Base-by-base conservation (phyloP, 2,329 filamentous ascomycete species). In the Beauveria brongniartii region DNA sequence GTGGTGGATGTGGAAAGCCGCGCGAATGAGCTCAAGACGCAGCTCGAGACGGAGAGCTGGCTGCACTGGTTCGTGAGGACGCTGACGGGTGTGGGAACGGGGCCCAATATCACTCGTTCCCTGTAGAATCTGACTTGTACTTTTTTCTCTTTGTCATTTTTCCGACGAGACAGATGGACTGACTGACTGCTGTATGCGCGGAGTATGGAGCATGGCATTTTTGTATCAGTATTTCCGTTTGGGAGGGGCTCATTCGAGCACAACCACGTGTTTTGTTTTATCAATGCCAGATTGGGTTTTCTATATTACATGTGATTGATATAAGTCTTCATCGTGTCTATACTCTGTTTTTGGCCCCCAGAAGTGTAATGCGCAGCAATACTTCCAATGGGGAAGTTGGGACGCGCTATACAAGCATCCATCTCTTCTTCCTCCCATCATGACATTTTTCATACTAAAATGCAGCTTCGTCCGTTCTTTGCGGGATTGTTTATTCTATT, bases 1-100 rank as follows among this genome's bases (percentile, higher is more conserved):
- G 89, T 94, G 1, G 77, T 82, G 51, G 87, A 90, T 59, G 81
- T 91, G 54, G 90, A 89, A 77, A 79, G 73, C 46, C 77, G 85
- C 44, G 83, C 88, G 1, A 80, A 83, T 46, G 82, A 85, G 65
- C 73, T 92, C 37, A 83, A 89, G 69, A 69, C 70, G 16, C 82
- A 85, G 64, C 80, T 89, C 8, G 82, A 86, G 72, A 83, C 79
- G 63, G 84, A 87, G 70, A 83, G 83, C 67, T 86, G 82, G 82
- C 66, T 84, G 69, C 79, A 83, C 63, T 89, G 86, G 86, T 73
- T 86, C 50, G 80, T 86, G 44, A 78, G 85, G 71, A 81, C 83
- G 40, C 60, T 85, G 65, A 85, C 83, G 5, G 83, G 84, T 3
- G 80, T 86, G 50, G 83, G 83, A 16, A 84, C 81, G 0, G 82